Evolutionary conservation across 352 stramenopile species (phyloP), one percentile per base, ranked within the genome.

Genomic region (Pythium vanterpoolii): DNA sequence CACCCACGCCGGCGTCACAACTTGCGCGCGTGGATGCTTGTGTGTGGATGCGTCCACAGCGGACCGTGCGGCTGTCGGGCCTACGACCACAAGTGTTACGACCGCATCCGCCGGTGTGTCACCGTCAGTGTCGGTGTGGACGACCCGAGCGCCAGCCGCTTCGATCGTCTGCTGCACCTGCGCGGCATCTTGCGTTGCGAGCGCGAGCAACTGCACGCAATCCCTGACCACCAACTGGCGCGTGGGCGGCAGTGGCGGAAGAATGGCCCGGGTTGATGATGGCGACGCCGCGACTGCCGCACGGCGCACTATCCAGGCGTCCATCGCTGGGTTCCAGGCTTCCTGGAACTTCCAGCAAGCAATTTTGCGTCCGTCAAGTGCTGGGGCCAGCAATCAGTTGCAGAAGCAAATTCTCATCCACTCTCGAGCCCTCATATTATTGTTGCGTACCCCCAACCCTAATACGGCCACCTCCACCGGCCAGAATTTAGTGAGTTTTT

Each of bases 271-370:
- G 27, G 44, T 7, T 19, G 44, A 34, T 7, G 24, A 51, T 31
- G 47, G 19, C 48, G 48, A 56, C 30, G 33, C 18, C 24, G 48
- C 46, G 45, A 52, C 50, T 55, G 67, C 11, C 66, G 63, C 13
- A 34, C 51, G 36, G 19, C 73, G 78, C 54, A 72, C 64, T 3
- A 88, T 43, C 59, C 87, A 90, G 10, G 76, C 78, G 59, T 90
- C 78, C 80, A 90, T 90, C 31, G 40, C 11, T 27, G 36, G n/a
- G 18, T 44, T 3, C n/a, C n/a, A n/a, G n/a, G n/a, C n/a, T 10
- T 24, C 38, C 38, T 44, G 38, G 23, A 16, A 28, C 40, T 46
- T 43, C 13, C 38, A 7, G 18, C 38, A 24, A 18, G 16, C 14
- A 8, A 6, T 45, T 24, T 45, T n/a, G 5, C 19, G 6, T 24